Conservation (phyloP, 257 asterid genomes). For the Solanum piurae region DNA sequence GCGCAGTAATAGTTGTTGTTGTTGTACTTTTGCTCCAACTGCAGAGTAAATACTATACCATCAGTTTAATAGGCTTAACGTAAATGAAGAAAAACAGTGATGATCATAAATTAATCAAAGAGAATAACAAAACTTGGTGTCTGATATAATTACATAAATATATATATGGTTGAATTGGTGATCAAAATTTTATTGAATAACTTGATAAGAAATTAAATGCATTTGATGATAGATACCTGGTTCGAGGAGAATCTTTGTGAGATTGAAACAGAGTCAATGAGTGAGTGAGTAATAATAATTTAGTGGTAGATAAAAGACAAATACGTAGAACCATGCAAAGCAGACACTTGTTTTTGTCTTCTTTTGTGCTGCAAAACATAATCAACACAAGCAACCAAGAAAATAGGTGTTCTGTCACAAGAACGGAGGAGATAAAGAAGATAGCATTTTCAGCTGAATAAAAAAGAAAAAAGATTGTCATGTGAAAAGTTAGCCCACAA, state of each 20-base stretch:
- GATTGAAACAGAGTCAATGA: no score
- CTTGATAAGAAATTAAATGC: no score
- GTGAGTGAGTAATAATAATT: neutral
- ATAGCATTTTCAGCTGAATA: neutral
- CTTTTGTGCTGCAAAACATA: neutral
- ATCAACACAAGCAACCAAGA: neutral
- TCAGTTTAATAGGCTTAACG: neutral
- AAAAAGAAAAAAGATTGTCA: neutral
- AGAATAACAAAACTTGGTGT: no score
- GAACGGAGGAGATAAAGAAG: neutral
- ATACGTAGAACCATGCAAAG: constrained; percentile 24
- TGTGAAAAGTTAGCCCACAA: neutral
- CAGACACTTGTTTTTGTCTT: constrained; percentile 15
- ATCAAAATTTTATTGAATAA: no score
- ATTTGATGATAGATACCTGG: no score
- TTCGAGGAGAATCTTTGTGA: neutral
- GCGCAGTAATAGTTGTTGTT: neutral
- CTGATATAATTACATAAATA: no score
- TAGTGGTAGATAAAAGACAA: constrained; percentile 3
- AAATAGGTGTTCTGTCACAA: constrained; percentile 2
- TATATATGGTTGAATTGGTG: no score
- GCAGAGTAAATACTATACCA: neutral
- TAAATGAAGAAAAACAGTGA: neutral
- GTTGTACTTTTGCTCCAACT: neutral
- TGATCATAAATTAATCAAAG: no score